Conservation (phyloP, 2,329 filamentous ascomycete species). For the Herpotrichia juniperi region DNA sequence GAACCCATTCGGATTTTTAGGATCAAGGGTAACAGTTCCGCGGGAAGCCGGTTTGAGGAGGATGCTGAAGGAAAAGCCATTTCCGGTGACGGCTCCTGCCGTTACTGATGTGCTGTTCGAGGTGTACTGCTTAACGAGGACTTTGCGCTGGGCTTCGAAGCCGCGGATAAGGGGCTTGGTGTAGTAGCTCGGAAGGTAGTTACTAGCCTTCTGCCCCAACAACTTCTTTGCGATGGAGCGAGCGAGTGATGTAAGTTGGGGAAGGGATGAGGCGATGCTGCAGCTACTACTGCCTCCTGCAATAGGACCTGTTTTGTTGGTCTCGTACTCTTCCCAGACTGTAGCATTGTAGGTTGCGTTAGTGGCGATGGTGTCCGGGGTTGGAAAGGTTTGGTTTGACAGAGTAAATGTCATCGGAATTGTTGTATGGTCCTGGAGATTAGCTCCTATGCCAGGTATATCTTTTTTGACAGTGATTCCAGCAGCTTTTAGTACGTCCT, state of each 20-base stretch:
- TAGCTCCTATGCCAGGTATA: constrained; percentile 36
- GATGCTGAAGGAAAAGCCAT: constrained; percentile 12
- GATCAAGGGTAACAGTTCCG: no score
- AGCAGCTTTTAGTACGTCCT: constrained; percentile 25
- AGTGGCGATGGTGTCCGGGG: constrained; percentile 24
- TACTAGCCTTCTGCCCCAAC: constrained; percentile 29
- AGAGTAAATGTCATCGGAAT: constrained; percentile 29
- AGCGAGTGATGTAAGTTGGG: constrained; percentile 24
- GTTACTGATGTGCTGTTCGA: constrained; percentile 27
- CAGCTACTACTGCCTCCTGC: constrained; percentile 31
- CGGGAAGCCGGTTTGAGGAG: no score
- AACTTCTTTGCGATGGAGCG: constrained; percentile 9
- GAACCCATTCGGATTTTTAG: no score
- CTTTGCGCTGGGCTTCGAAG: constrained; percentile 27
- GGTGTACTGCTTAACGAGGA: constrained; percentile 28
- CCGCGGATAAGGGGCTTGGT: constrained; percentile 27
- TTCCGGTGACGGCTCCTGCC: constrained; percentile 33
- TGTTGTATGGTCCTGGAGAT: constrained; percentile 40
- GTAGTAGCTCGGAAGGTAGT: constrained; percentile 31
- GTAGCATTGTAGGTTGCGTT: constrained; percentile 42
- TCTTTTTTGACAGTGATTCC: constrained; percentile 31
- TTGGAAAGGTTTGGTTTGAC: constrained; percentile 27
- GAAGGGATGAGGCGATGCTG: constrained; percentile 31
- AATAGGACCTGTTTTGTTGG: constrained; percentile 39
- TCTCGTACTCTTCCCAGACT: constrained; percentile 36